Evolutionary conservation across 345 rosid species (phyloP).

Genomic region (Sisymbrium altissimum): DNA sequence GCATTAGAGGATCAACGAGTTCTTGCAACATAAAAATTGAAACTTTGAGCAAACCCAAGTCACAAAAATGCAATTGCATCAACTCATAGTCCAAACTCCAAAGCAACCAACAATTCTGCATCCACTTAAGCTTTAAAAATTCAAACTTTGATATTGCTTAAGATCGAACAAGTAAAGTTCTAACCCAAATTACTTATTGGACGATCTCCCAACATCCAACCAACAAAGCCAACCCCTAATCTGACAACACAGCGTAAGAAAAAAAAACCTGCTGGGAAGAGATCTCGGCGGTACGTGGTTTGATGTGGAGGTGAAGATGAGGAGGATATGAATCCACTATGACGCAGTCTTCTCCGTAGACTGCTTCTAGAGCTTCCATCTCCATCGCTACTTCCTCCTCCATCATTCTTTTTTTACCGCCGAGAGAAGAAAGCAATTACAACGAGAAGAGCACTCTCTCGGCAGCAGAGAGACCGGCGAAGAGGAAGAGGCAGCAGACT

Average conservation of each 20-base stretch:
- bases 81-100: no score
- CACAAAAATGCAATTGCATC: no score
- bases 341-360: conserved; percentile 68
- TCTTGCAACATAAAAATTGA: no score
- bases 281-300: conserved; percentile 88
- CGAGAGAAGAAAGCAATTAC: background rate
- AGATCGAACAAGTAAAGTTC: no score
- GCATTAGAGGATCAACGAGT: no score
- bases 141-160: background rate
- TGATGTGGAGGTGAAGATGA: conserved; percentile 55
- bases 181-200: background rate
- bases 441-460: background rate
- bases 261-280: conserved; percentile 78
- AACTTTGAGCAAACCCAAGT: background rate
- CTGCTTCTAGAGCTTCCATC: conserved; percentile 74
- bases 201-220: background rate
- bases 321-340: conserved; percentile 65
- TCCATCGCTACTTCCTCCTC: conserved; percentile 67
- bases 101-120: background rate
- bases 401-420: conserved; percentile 38
- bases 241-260: background rate
- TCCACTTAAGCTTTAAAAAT: background rate
- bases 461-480: background rate
- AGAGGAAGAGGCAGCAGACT: background rate
- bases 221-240: conserved; percentile 4